Evolutionary conservation across 2,329 filamentous ascomycete genomes (phyloP).

Genomic region (Penicillium capsulatum): DNA sequence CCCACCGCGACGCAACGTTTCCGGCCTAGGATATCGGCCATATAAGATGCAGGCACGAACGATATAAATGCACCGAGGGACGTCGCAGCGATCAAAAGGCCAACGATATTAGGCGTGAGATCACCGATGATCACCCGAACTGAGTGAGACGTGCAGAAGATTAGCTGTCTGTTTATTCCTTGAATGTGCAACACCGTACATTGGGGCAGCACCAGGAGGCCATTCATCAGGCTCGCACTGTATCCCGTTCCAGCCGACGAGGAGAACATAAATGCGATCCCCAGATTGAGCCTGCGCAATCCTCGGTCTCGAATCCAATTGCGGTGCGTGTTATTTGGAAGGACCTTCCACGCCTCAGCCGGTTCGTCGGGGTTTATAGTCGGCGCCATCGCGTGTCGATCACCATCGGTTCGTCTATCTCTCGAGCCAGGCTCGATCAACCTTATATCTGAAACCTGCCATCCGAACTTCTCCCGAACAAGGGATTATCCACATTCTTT

Average conservation of each 20-base stretch:
- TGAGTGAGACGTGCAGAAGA: slow-evolving; percentile 14
- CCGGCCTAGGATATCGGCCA: slow-evolving; percentile 45
- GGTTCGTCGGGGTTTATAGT: slow-evolving; percentile 7
- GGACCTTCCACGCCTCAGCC: slow-evolving; percentile 13
- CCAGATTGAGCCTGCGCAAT: slow-evolving; percentile 18
- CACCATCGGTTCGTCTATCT: too few species aligned
- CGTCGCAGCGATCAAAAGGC: slow-evolving; percentile 22
- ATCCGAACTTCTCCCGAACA: slow-evolving; percentile 11
- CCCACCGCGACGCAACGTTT: slow-evolving; percentile 44
- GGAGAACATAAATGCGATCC: slow-evolving; percentile 21
- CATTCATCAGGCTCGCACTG: slow-evolving; percentile 24
- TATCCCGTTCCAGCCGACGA: slow-evolving; percentile 22
- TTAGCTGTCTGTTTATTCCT: neutral
- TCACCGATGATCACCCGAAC: slow-evolving; percentile 14
- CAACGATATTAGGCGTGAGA: slow-evolving; percentile 15
- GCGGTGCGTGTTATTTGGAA: slow-evolving; percentile 17
- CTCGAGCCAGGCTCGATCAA: slow-evolving; percentile 14
- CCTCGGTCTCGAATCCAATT: slow-evolving; percentile 23
- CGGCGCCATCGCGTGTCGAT: slow-evolving; percentile 11
- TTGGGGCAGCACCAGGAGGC: slow-evolving; percentile 21
- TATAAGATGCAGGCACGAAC: slow-evolving; percentile 23
- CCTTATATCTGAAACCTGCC: slow-evolving; percentile 7
- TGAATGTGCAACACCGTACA: slow-evolving; percentile 10
- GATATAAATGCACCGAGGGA: slow-evolving; percentile 21
- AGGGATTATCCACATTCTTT: slow-evolving; percentile 24